Evolutionary conservation across 2,329 filamentous ascomycete genomes (phyloP).

Genomic region (Knufia petricola): DNA sequence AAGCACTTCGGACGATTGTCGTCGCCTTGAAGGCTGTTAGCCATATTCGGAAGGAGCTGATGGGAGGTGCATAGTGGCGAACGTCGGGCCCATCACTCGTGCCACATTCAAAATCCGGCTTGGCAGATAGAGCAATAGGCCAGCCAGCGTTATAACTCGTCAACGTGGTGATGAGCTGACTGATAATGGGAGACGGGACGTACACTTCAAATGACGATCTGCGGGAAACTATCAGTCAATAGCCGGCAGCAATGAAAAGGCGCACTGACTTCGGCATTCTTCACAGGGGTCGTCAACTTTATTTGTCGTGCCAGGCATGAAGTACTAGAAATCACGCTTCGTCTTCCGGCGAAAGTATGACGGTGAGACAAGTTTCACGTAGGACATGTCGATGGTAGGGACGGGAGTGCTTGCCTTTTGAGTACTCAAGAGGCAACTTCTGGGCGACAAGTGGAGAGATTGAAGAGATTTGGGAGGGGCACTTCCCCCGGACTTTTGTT

Average conservation of each 20-base stretch:
- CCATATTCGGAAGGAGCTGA: neutral
- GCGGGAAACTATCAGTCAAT: constrained; percentile 9
- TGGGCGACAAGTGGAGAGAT: neutral
- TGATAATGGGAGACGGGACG: constrained; percentile 8
- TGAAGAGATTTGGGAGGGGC: neutral
- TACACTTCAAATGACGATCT: constrained; percentile 24
- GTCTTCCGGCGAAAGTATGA: neutral
- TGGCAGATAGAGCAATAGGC: too few relatives aligned
- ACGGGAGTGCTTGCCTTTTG: neutral
- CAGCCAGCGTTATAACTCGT: too few relatives aligned
- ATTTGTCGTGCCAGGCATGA: constrained; percentile 18
- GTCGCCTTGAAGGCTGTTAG: constrained; percentile 20
- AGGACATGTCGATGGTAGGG: neutral
- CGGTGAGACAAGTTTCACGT: neutral
- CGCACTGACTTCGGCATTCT: constrained; percentile 22
- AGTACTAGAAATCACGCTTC: neutral
- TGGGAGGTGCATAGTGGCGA: neutral
- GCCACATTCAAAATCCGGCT: too few relatives aligned
- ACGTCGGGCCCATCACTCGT: neutral
- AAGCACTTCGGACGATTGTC: constrained; percentile 20
- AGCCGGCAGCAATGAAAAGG: neutral
- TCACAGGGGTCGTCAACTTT: constrained; percentile 23
- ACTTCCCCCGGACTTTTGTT: neutral
- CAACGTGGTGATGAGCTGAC: neutral
- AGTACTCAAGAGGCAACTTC: neutral